Base-by-base conservation (phyloP, 1,139 yeast species). In the Pichia sp. region DNA sequence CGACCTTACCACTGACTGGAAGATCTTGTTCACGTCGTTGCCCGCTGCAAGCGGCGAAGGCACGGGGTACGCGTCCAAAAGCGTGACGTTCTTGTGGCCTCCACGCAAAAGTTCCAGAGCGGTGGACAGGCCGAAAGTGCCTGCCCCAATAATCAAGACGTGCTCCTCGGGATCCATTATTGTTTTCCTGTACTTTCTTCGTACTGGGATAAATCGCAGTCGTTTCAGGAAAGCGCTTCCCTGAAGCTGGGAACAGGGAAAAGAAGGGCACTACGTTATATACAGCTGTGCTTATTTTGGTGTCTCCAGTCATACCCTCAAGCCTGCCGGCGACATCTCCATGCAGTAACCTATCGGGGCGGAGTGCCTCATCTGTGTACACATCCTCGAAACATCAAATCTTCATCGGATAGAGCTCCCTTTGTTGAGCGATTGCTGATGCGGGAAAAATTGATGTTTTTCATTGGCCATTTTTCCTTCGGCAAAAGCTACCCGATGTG, bases 31-130 rank as follows among this genome's bases (percentile, higher is more conserved):
- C 54, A 68, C 65, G 58, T 76, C 80, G 51, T 70, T 71, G 8
- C 77, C 76, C 15, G 80, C 80, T 7, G 79, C 72, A 60, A 73
- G 64, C 1, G 76, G 76, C 0, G 79, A 75, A 4, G 79, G 80
- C 1, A 73, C 67, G 6, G 70, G 66, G 58, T 69, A 70, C 15
- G 72, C 68, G 60, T 76, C 80, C 31, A 76, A 56, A 2, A 71
- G 67, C 0, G 67, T 64, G n/a, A 74, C 70, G 47, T 61, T 55
- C 26, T 54, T 59, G 50, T 61, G 58, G 4, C 71, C 71, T 40
- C 61, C 59, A 13, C 66, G 52, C 15, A 65, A 59, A 3, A 69
- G 61, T 45, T 68, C 64, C 8, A 71, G 60, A 0, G 72, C 74
- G 1, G 73, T 67, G 5, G 72, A 68, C n/a, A 70, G 61, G 3